Percentiles rank a stretch among this genome's conserved stretches.
phyloP scores from a whole-genome alignment of 2,329 filamentous ascomycete species.

The Plenodomus lindquistii region DNA sequence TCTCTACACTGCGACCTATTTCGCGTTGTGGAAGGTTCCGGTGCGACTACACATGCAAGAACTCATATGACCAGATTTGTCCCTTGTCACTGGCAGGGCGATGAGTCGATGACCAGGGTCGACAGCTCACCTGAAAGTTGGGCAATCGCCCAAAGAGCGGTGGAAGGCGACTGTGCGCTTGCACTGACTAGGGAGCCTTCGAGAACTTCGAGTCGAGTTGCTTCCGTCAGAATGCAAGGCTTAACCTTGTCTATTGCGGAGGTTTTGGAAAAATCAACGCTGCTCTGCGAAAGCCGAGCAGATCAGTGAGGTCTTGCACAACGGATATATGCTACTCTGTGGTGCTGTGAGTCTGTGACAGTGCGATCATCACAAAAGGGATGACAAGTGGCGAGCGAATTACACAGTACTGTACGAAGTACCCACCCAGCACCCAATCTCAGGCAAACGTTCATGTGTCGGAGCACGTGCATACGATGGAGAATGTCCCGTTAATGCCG shows the following conservation, averaged over 20 bases:
- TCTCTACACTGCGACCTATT: neutral
- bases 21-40: neutral
- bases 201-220: neutral
- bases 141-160: neutral
- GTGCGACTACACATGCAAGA: neutral
- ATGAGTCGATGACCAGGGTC: neutral
- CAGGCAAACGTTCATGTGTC: neutral
- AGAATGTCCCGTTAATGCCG: conserved; percentile 9
- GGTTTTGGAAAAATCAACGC: too few relatives aligned
- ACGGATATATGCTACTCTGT: too few relatives aligned
- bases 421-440: too few relatives aligned
- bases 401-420: too few relatives aligned
- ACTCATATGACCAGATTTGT: neutral
- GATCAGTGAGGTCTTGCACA: too few relatives aligned
- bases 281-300: too few relatives aligned
- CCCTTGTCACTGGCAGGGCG: neutral
- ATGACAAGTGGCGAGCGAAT: too few relatives aligned
- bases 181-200: neutral
- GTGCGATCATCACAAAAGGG: too few relatives aligned
- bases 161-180: neutral
- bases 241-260: too few relatives aligned
- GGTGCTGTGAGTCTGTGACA: too few relatives aligned
- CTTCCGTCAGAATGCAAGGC: neutral
- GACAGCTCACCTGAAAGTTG: neutral
- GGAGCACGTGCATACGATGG: neutral